Base-by-base conservation (phyloP, 148 eudicot genomes). In the Pouteria glomerata region DNA sequence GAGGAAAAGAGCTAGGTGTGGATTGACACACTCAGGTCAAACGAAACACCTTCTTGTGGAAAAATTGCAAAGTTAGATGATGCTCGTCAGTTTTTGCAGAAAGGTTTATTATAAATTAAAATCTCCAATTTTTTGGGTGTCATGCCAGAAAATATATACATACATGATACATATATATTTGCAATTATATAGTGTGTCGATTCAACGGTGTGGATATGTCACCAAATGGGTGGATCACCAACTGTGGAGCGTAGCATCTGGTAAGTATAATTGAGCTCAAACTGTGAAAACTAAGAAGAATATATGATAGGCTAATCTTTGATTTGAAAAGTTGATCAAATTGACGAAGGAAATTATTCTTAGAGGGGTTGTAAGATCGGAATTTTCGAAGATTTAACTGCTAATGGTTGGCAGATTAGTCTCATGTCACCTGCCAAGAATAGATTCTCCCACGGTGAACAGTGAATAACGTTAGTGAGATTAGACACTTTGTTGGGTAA, bases 21-120 rank as follows among this genome's bases (percentile, higher is more conserved):
- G 10, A n/a, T n/a, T n/a, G n/a, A n/a, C n/a, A n/a, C n/a, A n/a
- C n/a, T n/a, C 10, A 3, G 37, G 33, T 64, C 68, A 23, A 42
- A 15, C 41, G 15, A 6, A 66, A 24, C 10, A 6, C 2, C 50
- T 42, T 15, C 35, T 44, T 64, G 53, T 6, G 27, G 42, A 33
- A 51, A 68, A 52, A 2, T 14, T 13, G 23, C 48, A 24, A 23
- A 37, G 53, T 23, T 8, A 15, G 39, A 62, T 6, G 6, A 14
- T 13, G 48, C 21, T 35, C 23, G 62, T 69, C 50, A 69, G 37
- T 64, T 42, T 14, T 69, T 26, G 10, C 73, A 19, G 63, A 69
- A 69, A 39, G 66, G 12, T 61, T 61, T 24, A 35, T 18, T n/a
- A n/a, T n/a, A 35, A 27, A 35, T 6, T 35, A n/a, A n/a, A n/a